Evolutionary conservation across 2,329 filamentous ascomycete species (phyloP).

Genomic region (Epichloe bromicola): DNA sequence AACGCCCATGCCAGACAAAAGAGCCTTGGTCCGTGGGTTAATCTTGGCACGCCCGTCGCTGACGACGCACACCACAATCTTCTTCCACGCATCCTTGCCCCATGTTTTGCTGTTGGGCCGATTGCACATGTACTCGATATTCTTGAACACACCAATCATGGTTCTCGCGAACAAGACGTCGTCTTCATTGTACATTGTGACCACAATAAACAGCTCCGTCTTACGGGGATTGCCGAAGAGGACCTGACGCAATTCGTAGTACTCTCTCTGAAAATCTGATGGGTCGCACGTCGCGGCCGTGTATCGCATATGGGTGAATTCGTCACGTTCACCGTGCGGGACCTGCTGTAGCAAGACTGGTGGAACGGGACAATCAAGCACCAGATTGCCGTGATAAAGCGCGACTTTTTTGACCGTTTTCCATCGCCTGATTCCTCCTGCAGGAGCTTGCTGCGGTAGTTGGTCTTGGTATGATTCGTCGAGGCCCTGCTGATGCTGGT

Average conservation of each 20-base stretch:
- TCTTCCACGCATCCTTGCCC: conserved; percentile 98
- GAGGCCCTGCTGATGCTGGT: conserved; percentile 35
- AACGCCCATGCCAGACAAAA: conserved; percentile 85
- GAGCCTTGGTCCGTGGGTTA: conserved; percentile 77
- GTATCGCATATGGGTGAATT: conserved; percentile 86
- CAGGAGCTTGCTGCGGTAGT: conserved; percentile 20
- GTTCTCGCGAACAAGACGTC: conserved; percentile 91
- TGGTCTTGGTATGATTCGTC: conserved; percentile 26
- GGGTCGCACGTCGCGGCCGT: conserved; percentile 92
- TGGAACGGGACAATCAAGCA: conserved; percentile 91
- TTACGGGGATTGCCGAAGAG: conserved; percentile 86
- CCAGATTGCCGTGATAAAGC: conserved; percentile 89
- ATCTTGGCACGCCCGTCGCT: conserved; percentile 96
- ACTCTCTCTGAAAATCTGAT: conserved; percentile 70
- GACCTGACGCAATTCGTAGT: conserved; percentile 83
- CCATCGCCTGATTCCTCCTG: conserved; percentile 61
- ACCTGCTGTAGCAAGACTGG: conserved; percentile 78
- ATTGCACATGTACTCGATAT: conserved; percentile 96
- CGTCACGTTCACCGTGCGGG: conserved; percentile 82
- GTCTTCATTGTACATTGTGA: conserved; percentile 99
- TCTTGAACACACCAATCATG: conserved; percentile 96
- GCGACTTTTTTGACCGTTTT: conserved; percentile 99
- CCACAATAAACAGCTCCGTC: conserved; percentile 89
- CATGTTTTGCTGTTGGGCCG: conserved; percentile 90
- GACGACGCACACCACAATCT: conserved; percentile 96